Evolutionary conservation across 139 green algal genomes (phyloP).

Genomic region (Chlorella vulgaris): DNA sequence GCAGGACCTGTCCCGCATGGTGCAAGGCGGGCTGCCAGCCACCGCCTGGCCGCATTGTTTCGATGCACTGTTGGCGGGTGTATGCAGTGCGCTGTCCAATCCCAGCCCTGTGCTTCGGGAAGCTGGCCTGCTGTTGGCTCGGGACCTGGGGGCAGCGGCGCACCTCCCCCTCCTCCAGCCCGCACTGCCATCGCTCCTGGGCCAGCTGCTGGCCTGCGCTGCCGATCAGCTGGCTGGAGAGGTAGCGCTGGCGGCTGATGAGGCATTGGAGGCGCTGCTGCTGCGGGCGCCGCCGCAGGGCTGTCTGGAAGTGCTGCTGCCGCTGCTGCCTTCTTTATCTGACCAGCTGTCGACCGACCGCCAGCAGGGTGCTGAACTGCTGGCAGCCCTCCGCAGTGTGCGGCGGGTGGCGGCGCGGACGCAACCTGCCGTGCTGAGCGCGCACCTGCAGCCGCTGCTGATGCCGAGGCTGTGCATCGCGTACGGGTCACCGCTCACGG

Average conservation of each 20-base stretch:
- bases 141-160: conserved; percentile 25
- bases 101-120: conserved; percentile 36
- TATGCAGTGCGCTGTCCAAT: conserved; percentile 36
- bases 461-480: conserved; percentile 64
- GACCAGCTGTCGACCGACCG: neutral
- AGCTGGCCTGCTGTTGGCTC: conserved; percentile 40
- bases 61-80: conserved; percentile 33
- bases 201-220: conserved; percentile 41
- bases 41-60: conserved; percentile 48
- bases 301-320: conserved; percentile 41
- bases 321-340: conserved; percentile 33
- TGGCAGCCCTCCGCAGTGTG: conserved; percentile 34
- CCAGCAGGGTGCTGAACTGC: conserved; percentile 6
- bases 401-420: conserved; percentile 25
- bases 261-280: conserved; percentile 48
- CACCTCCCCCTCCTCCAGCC: conserved; percentile 44
- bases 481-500: conserved; percentile 56
- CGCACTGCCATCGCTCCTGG: conserved; percentile 43
- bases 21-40: conserved; percentile 23
- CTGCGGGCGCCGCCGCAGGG: conserved; percentile 20
- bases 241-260: conserved; percentile 50
- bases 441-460: conserved; percentile 39
- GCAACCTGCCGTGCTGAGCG: conserved; percentile 36
- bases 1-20: conserved; percentile 42
- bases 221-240: conserved; percentile 36